phyloP scores from a whole-genome alignment of 1,284 basidiomycete species.

The Taiwanofungus camphoratus region DNA sequence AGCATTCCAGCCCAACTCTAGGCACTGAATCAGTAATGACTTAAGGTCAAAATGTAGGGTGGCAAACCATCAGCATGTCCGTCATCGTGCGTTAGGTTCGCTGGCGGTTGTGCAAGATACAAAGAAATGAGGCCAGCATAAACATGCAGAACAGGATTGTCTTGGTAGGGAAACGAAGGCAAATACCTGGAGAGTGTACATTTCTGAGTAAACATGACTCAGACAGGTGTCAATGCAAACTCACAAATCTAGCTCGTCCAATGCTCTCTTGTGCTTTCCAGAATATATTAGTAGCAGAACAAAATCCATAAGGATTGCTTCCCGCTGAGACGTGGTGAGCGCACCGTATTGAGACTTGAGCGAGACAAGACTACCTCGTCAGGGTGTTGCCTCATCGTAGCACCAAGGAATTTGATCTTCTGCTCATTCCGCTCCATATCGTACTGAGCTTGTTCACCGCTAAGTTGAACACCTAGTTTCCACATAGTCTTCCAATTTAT shows the following conservation, averaged over 20 bases:
- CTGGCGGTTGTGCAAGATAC: constrained; percentile 44
- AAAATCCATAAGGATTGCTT: constrained; percentile 70
- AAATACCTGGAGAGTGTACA: constrained; percentile 53
- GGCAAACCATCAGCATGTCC: constrained; percentile 12
- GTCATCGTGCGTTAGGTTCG: constrained; percentile 8
- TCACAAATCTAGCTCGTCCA: constrained; percentile 83
- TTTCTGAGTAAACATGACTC: constrained; percentile 8
- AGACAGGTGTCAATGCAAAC: too few relatives aligned
- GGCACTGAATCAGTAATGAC: constrained; percentile 14
- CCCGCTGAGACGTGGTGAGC: too few relatives aligned
- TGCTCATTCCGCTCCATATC: constrained; percentile 25
- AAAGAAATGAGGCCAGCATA: constrained; percentile 78
- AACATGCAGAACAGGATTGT: constrained; percentile 71
- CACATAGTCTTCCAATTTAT: constrained; percentile 74
- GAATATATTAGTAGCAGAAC: constrained; percentile 59
- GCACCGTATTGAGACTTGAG: constrained; percentile 1
- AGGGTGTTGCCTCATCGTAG: constrained; percentile 62
- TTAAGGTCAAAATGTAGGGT: not conserved
- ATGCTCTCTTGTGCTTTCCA: constrained; percentile 57
- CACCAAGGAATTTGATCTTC: constrained; percentile 57
- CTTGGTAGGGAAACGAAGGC: constrained; percentile 79
- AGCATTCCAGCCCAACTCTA: constrained; percentile 24
- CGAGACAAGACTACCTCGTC: constrained; percentile 42
- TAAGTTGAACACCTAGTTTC: constrained; percentile 61
- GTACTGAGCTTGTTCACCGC: constrained; percentile 30